phyloP scores from a whole-genome alignment of 306 rosid genomes.

The Pyrus pyrifolia region DNA sequence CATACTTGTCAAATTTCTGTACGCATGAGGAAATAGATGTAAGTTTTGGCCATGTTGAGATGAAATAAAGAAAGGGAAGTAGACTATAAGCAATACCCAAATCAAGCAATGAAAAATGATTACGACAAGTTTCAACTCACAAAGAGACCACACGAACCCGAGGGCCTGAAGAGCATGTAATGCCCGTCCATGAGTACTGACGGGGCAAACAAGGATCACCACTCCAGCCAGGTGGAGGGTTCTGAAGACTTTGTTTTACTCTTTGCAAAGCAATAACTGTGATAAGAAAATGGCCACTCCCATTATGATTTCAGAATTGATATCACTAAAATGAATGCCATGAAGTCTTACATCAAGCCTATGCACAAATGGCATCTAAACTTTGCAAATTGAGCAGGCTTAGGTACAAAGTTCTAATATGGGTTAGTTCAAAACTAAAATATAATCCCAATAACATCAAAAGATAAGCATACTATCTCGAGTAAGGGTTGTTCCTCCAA shows the following conservation, averaged over 20 bases:
- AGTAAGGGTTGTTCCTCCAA: conserved; percentile 64
- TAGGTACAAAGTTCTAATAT: neutral
- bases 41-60: conserved; percentile 4
- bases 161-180: conserved; percentile 67
- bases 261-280: conserved; percentile 59
- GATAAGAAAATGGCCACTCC: conserved; percentile 15
- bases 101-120: conserved; percentile 5
- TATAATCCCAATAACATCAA: neutral
- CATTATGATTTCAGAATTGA: neutral
- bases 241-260: conserved; percentile 44
- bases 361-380: neutral
- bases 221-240: conserved; percentile 73
- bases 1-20: conserved; percentile 83
- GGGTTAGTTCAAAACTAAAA: neutral
- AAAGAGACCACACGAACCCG: conserved; percentile 59
- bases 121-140: conserved; percentile 44
- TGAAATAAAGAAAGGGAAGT: neutral
- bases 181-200: conserved; percentile 79
- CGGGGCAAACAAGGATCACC: conserved; percentile 90
- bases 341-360: neutral
- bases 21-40: conserved; percentile 25
- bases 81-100: conserved; percentile 2
- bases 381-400: neutral
- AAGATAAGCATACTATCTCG: conserved; percentile 61
- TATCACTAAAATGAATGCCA: neutral